Evolutionary conservation across 225 moss, liverwort and hornwort species (phyloP).

Genomic region (Pleurozium schreberi): DNA sequence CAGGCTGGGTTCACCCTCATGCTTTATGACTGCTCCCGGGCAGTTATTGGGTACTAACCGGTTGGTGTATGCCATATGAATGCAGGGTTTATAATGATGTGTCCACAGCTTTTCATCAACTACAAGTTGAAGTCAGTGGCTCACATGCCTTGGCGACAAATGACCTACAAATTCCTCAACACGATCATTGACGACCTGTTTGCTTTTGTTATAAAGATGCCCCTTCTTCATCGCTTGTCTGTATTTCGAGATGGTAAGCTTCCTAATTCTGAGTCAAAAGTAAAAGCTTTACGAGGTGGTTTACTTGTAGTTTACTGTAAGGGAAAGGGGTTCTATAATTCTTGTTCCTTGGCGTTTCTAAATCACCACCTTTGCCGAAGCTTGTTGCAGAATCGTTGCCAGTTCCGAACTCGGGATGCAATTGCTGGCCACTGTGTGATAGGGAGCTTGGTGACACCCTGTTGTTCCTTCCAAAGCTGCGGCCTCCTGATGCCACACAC

Average conservation of each 20-base stretch:
- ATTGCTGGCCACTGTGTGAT: not conserved
- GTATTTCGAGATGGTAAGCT: slow-evolving; percentile 88
- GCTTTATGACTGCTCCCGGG: not conserved
- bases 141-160: slow-evolving; percentile 95
- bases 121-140: slow-evolving; percentile 96
- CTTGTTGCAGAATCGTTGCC: not conserved
- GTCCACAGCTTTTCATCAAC: slow-evolving; percentile 95
- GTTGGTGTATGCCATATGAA: not conserved
- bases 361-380: not conserved
- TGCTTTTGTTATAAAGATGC: slow-evolving; percentile 98
- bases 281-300: not conserved
- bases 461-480: not conserved
- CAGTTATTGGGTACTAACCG: not conserved
- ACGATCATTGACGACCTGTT: slow-evolving; percentile 94
- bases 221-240: slow-evolving; percentile 84
- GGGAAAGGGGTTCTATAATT: not conserved
- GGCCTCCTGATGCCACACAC: not conserved
- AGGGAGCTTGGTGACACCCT: slow-evolving; percentile 4
- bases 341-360: not conserved
- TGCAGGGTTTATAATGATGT: slow-evolving; percentile 98
- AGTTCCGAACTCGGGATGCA: no score
- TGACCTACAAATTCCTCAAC: slow-evolving; percentile 96
- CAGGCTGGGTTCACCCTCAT: not conserved
- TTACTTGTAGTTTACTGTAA: not conserved
- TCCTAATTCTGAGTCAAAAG: not conserved